These are phyloP conservation scores for Neoboletus subvelutipes DNA, from an alignment of 768 basidiomycete species.

Conservation along the genomic window DNA sequence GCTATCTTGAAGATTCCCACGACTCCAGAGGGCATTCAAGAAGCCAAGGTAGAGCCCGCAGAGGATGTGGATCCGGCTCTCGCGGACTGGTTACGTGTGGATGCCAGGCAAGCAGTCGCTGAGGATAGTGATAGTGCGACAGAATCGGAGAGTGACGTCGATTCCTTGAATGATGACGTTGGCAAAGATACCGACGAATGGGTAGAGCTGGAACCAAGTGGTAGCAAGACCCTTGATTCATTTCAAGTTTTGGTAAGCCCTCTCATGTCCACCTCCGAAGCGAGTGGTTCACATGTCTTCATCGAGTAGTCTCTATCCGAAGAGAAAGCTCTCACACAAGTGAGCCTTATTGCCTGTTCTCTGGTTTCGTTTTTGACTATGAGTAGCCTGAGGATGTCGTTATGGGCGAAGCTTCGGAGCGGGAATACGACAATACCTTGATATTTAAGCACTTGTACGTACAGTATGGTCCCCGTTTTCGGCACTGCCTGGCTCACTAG, in stretches of 20 bases:
- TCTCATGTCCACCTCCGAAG: too few relatives aligned
- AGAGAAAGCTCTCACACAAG: slow-evolving; percentile 5
- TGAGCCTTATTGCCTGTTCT: neutral
- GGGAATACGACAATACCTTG: slow-evolving; percentile 73
- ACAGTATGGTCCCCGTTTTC: neutral
- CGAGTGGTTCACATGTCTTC: neutral
- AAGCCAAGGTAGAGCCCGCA: slow-evolving; percentile 28
- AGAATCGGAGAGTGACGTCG: slow-evolving; percentile 62
- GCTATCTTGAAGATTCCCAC: neutral
- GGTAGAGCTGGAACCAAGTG: slow-evolving; percentile 27
- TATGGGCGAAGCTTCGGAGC: slow-evolving; percentile 77
- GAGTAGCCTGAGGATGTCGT: slow-evolving; percentile 35
- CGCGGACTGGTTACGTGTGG: slow-evolving; percentile 63
- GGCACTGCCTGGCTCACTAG: neutral
- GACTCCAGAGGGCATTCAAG: neutral
- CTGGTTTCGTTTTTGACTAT: neutral
- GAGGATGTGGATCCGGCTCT: slow-evolving; percentile 47
- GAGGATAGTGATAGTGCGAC: slow-evolving; percentile 39
- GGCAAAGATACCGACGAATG: slow-evolving; percentile 41
- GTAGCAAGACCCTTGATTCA: slow-evolving; percentile 24
- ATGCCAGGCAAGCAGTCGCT: slow-evolving; percentile 30
- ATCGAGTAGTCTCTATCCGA: slow-evolving; percentile 12
- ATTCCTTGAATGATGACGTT: slow-evolving; percentile 67
- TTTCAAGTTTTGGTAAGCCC: slow-evolving; percentile 12
- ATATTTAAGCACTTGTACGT: slow-evolving; percentile 85